These are phyloP conservation scores for Cicer pinnatifidum DNA, from an alignment of 306 rosid species.

Conservation along the genomic window DNA sequence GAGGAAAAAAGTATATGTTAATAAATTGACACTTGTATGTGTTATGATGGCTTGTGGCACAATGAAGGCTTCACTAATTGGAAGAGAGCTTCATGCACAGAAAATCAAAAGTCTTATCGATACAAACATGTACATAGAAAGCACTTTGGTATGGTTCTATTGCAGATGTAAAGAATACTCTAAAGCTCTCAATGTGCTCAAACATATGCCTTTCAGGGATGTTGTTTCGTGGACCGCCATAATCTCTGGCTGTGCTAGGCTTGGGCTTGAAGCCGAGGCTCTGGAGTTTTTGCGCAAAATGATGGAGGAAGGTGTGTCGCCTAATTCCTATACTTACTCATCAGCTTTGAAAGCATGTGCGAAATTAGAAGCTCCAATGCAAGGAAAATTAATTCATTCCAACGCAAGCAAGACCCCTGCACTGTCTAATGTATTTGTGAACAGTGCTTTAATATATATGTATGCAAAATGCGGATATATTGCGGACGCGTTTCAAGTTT, in stretches of 20 bases:
- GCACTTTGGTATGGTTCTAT: conserved; percentile 91
- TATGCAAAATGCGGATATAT: conserved; percentile 82
- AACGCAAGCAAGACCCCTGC: conserved; percentile 76
- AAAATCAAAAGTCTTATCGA: conserved; percentile 55
- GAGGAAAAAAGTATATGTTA: conserved; percentile 58
- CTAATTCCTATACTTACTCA: conserved; percentile 81
- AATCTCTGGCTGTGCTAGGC: conserved; percentile 76
- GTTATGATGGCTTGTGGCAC: conserved; percentile 83
- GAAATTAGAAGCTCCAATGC: conserved; percentile 57
- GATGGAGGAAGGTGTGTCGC: conserved; percentile 82
- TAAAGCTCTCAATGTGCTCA: conserved; percentile 69
- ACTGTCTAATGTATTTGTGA: conserved; percentile 75
- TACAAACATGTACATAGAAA: conserved; percentile 62
- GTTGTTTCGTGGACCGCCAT: conserved; percentile 96
- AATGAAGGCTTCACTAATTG: conserved; percentile 54
- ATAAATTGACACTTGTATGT: conserved; percentile 70
- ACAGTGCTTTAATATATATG: conserved; percentile 81
- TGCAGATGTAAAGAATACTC: conserved; percentile 73
- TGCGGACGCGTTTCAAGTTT: conserved; percentile 75
- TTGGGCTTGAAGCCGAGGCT: conserved; percentile 77
- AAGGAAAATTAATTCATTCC: conserved; percentile 77
- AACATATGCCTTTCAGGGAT: conserved; percentile 74
- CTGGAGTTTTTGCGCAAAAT: conserved; percentile 68
- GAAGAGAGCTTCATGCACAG: conserved; percentile 88
- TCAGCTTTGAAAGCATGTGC: conserved; percentile 90